Evolutionary conservation across 805 yeast genomes (phyloP), one percentile per base, ranked within the genome.

Genomic region (Saccharomycopsis sp.): DNA sequence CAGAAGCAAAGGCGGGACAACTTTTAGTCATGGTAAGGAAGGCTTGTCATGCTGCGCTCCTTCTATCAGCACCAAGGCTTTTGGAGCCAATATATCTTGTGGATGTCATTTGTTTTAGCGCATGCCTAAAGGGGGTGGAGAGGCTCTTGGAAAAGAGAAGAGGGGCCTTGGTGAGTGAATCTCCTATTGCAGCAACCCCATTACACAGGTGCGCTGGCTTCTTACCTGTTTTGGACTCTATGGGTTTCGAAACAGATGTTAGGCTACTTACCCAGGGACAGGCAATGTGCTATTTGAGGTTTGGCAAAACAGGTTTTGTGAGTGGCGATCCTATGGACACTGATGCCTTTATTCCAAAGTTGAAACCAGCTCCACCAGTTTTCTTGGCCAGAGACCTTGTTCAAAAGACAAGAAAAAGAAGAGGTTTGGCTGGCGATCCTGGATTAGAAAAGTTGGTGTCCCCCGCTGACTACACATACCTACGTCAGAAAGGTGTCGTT

Each of bases 241-340:
- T 80, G 40, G 98, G 97, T 0, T 67, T 92, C 35, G 96, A 85
- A 53, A 76, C 94, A 0, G 98, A 92, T 56, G 61, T 92, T 23
- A 61, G 95, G 48, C 58, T 85, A 9, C 71, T 77, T 9, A 77
- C 95, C 0, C 77, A 75, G 48, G 96, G 96, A 4, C 80, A 74
- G 51, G 88, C 92, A 0, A 68, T 75, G 66, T 74, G 86, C 34
- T 73, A 73, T 35, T 55, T 80, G 46, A 70, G 69, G 36, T 85
- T 84, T 58, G 68, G 69, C 42, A 69, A 68, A 42, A 92, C 96
- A 95, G 69, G 72, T 16, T 58, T 65, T 2, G 94, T 84, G 1
- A 95, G 95, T 2, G 98, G 98, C 0, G 86, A 89, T 61, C 97
- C 96, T 6, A 54, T 89, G 52, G 95, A 89, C 56, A 61, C 63